Conservation (phyloP, 176 grass and related monocot species). For the Tillandsia leiboldiana region DNA sequence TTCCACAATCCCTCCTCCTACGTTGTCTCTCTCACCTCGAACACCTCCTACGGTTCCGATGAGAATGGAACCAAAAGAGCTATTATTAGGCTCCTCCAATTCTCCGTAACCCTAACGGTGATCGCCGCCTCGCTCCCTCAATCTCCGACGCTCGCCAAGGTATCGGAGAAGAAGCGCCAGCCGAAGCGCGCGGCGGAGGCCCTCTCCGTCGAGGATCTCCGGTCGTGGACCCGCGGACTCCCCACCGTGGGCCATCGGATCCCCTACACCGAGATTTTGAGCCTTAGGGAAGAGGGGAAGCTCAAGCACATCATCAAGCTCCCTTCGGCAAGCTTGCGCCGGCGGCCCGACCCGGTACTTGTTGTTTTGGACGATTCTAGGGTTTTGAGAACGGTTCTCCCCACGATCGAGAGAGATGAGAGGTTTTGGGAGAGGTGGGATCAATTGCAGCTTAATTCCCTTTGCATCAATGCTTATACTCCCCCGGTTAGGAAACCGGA, state of each 20-base stretch:
- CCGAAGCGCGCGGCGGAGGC: conserved; percentile 10
- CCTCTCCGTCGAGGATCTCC: conserved; percentile 17
- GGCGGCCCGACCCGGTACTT: conserved; percentile 3
- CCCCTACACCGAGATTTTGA: conserved; percentile 22
- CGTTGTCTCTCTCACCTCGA: background rate
- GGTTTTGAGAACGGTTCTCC: conserved; percentile 20
- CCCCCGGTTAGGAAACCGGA: conserved; percentile 14
- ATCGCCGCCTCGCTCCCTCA: conserved; percentile 10
- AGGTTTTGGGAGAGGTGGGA: conserved; percentile 29
- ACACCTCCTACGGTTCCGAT: background rate
- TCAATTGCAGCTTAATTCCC: conserved; percentile 18
- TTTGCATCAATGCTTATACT: conserved; percentile 27
- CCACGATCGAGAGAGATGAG: conserved; percentile 12
- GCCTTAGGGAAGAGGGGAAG: conserved; percentile 15
- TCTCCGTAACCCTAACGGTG: conserved; percentile 16
- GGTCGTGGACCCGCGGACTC: conserved; percentile 17
- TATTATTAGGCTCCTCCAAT: background rate
- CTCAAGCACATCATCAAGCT: conserved; percentile 22
- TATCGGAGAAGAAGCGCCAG: conserved; percentile 19
- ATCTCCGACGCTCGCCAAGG: conserved; percentile 5
- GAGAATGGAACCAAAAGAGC: background rate
- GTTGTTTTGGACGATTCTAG: conserved; percentile 21
- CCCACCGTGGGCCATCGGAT: conserved; percentile 13
- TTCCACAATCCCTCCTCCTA: background rate
- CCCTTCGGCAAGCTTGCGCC: conserved; percentile 11